Evolutionary conservation across 139 green algal species (phyloP).

Genomic region (Diplosphaera chodatii): DNA sequence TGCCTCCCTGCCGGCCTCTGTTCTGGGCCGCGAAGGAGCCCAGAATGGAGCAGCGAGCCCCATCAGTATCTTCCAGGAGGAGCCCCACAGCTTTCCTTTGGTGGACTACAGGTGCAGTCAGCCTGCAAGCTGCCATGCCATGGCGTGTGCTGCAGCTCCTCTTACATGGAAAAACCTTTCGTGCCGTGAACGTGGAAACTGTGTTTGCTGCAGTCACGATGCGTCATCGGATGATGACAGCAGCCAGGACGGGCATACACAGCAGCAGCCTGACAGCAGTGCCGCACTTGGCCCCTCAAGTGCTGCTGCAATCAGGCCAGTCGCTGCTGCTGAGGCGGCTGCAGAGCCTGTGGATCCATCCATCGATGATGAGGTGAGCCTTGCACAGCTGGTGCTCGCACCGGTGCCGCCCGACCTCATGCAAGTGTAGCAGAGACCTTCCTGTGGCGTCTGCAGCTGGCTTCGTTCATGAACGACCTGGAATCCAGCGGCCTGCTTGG

Average conservation of each 20-base stretch:
- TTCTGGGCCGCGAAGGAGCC: not conserved
- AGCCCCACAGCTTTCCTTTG: not conserved
- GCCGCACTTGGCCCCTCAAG: not conserved
- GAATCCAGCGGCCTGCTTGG: constrained; percentile 64
- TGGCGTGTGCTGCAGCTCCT: too few relatives aligned
- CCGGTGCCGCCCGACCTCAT: too few relatives aligned
- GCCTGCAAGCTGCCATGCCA: too few relatives aligned
- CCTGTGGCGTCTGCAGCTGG: constrained; percentile 38
- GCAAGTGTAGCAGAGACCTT: too few relatives aligned
- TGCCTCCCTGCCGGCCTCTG: too few relatives aligned
- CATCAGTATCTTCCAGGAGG: not conserved
- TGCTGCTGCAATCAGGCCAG: not conserved
- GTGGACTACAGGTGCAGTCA: not conserved
- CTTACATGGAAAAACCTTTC: too few relatives aligned
- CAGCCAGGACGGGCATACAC: not conserved
- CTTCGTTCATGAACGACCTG: constrained; percentile 66
- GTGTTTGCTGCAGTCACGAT: constrained; percentile 9
- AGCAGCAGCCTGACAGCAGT: not conserved
- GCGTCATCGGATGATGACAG: constrained; percentile 8
- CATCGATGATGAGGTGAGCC: constrained; percentile 4
- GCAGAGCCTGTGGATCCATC: not conserved
- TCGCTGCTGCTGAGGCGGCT: not conserved
- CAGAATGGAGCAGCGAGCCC: not conserved
- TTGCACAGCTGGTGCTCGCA: too few relatives aligned
- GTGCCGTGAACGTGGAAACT: not conserved